Conservation (phyloP, 305 asterid genomes). For the Fraxinus floribunda region DNA sequence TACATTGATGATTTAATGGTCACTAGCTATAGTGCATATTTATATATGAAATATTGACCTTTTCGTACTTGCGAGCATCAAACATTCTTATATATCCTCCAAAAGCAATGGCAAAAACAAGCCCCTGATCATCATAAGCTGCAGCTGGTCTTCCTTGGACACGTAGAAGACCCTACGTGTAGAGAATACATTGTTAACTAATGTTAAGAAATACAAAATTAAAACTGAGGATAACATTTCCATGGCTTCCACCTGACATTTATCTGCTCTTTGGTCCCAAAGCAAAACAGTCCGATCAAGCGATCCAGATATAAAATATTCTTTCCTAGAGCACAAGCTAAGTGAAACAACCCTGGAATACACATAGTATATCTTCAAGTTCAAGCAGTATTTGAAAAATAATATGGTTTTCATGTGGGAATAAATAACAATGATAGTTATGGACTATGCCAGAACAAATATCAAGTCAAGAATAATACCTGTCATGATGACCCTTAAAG, state of each 20-base stretch:
- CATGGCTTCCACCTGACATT: conserved; percentile 72
- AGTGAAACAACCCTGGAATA: conserved; percentile 85
- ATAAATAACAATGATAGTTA: background rate
- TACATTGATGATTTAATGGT: background rate
- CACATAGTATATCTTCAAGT: conserved; percentile 20
- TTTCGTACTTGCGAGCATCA: conserved; percentile 89
- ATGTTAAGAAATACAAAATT: conserved; percentile 22
- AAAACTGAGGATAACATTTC: conserved; percentile 17
- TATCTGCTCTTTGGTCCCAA: conserved; percentile 98
- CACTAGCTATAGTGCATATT: conserved; percentile 20
- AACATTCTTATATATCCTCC: conserved; percentile 93
- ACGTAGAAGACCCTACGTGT: conserved; percentile 80
- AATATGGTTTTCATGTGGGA: background rate
- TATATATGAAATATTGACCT: conserved; percentile 42
- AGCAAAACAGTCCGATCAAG: conserved; percentile 88
- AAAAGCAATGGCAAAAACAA: conserved; percentile 82
- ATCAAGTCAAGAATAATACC: conserved; percentile 39
- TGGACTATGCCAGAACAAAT: conserved; percentile 18
- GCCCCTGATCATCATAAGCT: conserved; percentile 92
- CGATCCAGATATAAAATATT: conserved; percentile 91
- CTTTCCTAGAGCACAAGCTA: conserved; percentile 77
- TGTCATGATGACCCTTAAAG: conserved; percentile 99
- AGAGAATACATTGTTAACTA: conserved; percentile 20
- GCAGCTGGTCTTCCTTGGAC: conserved; percentile 97
- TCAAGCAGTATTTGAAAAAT: conserved; percentile 5